Base-by-base conservation (phyloP, 2,329 filamentous ascomycete species). In the Clarireedia paspali region DNA sequence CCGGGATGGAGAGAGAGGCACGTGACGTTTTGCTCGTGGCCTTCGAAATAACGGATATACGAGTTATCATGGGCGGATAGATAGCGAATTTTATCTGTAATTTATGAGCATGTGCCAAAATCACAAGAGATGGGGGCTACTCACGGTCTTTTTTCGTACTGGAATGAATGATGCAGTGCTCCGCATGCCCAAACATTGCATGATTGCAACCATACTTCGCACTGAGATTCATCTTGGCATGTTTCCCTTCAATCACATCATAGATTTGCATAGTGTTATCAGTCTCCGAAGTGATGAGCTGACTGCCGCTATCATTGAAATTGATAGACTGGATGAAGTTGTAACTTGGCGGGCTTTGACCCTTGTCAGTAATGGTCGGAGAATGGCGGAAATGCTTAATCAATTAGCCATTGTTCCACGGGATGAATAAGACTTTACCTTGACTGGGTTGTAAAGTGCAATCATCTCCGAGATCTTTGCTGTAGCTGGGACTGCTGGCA, bases 181-280 rank as follows among this genome's bases (percentile, higher is more conserved):
- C 85, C 59, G 92, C 88, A 70, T 97, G 94, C 1, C 92, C 96
- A 71, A 97, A 99, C 64, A 89, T 88, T 39, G 94, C 94, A 55
- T 96, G 80, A 70, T 96, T 94, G 17, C 90, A 91, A 58, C 94
- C 94, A 67, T 99, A 99, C 70, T 99, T 99, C 70, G 97, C 95
- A 73, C 89, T 95, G 51, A 95, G 84, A 47, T 96, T 79, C 58
- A 86, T 87, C 74, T 97, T 97, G 47, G 90, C 88, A 64, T 91
- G 86, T 59, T 88, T 88, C 4, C 94, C 94, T 62, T 96, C 91
- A 66, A 88, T 89, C 60, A 95, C 87, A 66, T 94, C 95, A 75
- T 95, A 99, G 34, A 99, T 85, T 68, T 97, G 91, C 60, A 99
- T 88, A 3, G 89, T 95, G 70, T 96, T 91, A 71, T 99, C 94